These are phyloP conservation scores for Fusarium udum DNA, from an alignment of 2,329 filamentous ascomycete species.

Conservation along the genomic window DNA sequence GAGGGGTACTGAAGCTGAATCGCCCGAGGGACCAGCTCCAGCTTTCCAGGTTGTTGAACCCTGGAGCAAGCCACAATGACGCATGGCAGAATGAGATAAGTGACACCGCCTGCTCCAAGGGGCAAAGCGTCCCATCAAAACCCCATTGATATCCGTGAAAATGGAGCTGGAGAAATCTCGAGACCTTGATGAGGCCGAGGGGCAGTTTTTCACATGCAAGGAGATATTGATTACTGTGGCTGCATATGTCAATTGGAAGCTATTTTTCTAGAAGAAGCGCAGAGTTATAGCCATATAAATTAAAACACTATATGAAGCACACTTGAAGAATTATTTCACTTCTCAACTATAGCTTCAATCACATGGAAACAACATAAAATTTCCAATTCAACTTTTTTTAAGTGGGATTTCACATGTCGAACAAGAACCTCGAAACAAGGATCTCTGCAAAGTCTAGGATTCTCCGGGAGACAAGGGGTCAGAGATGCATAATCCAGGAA, in stretches of 20 bases:
- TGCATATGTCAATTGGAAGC: background rate
- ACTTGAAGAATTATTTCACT: background rate
- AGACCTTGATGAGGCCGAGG: constrained; percentile 31
- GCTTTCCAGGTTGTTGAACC: constrained; percentile 44
- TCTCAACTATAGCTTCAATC: background rate
- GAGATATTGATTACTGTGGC: background rate
- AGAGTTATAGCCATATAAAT: background rate
- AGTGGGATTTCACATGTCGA: constrained; percentile 39
- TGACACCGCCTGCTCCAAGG: constrained; percentile 40
- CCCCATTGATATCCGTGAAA: constrained; percentile 36
- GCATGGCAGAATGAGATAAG: constrained; percentile 40
- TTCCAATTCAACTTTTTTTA: background rate
- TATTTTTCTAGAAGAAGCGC: background rate
- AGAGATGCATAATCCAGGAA: constrained; percentile 40
- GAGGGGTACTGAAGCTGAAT: constrained; percentile 39
- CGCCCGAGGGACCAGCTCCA: constrained; percentile 22
- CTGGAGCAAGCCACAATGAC: constrained; percentile 44
- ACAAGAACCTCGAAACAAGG: constrained; percentile 23
- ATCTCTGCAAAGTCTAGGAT: constrained; percentile 20
- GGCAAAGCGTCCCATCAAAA: constrained; percentile 43
- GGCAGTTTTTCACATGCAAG: constrained; percentile 41
- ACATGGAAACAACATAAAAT: background rate
- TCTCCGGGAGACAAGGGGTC: constrained; percentile 26
- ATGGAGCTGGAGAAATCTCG: constrained; percentile 17
- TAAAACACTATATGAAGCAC: background rate